Conservation (phyloP, 805 yeast species). For the Clavispora phyllophila region DNA sequence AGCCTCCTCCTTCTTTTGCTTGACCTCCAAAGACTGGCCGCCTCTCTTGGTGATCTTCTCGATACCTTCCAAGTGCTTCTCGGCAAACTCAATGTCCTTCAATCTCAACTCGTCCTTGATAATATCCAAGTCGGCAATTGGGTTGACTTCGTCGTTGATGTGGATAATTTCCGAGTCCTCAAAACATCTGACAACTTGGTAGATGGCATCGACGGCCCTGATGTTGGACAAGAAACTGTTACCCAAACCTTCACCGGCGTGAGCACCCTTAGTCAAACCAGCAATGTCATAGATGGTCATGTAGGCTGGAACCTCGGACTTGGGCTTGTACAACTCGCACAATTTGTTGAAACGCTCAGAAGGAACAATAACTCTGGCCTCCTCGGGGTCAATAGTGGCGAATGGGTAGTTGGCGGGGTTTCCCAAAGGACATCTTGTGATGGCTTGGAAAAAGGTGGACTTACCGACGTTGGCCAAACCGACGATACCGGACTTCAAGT, state of each 20-base stretch:
- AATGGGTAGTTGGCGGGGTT: constrained; percentile 52
- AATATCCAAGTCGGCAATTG: constrained; percentile 89
- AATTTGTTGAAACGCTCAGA: constrained; percentile 21
- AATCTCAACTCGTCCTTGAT: constrained; percentile 87
- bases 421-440: constrained; percentile 19
- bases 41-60: constrained; percentile 82
- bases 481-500: constrained; percentile 39
- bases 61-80: constrained; percentile 70
- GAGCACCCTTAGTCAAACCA: constrained; percentile 53
- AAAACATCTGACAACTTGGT: constrained; percentile 59
- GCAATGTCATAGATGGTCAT: constrained; percentile 26
- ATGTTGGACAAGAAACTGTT: constrained; percentile 66
- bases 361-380: constrained; percentile 30
- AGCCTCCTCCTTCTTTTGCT: constrained; percentile 82
- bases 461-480: constrained; percentile 26
- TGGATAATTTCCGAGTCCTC: constrained; percentile 98
- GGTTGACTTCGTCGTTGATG: constrained; percentile 83
- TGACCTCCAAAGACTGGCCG: constrained; percentile 84
- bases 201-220: constrained; percentile 66
- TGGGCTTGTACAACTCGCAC: constrained; percentile 41
- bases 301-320: constrained; percentile 29
- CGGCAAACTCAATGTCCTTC: constrained; percentile 93
- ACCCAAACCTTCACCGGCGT: constrained; percentile 68
- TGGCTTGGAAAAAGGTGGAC: constrained; percentile 20
- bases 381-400: constrained; percentile 74